These are phyloP conservation scores for Neodidymelliopsis sp. DNA, from an alignment of 2,329 filamentous ascomycete genomes.

Conservation along the genomic window DNA sequence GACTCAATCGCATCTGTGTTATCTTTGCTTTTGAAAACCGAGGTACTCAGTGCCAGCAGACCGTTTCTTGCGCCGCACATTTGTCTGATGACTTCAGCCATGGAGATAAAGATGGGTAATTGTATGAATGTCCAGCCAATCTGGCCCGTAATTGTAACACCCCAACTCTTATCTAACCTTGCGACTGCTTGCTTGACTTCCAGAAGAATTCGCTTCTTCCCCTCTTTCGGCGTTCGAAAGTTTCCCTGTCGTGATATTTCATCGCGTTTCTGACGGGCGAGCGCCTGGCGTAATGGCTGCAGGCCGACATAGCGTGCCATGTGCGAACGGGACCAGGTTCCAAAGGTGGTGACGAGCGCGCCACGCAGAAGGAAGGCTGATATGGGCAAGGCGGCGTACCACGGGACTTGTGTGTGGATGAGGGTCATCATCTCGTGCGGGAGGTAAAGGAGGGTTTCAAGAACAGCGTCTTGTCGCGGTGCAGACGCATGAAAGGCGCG, in stretches of 20 bases:
- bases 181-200: slow-evolving; percentile 31
- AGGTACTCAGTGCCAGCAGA: slow-evolving; percentile 36
- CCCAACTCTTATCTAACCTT: slow-evolving; percentile 41
- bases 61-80: slow-evolving; percentile 45
- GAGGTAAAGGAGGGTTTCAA: slow-evolving; percentile 53
- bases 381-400: slow-evolving; percentile 63
- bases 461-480: slow-evolving; percentile 45
- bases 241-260: slow-evolving; percentile 28
- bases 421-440: slow-evolving; percentile 57
- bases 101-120: slow-evolving; percentile 48
- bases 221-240: slow-evolving; percentile 32
- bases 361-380: slow-evolving; percentile 61
- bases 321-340: slow-evolving; percentile 52
- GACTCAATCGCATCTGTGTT: not conserved
- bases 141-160: slow-evolving; percentile 33
- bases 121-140: slow-evolving; percentile 41
- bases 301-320: slow-evolving; percentile 53
- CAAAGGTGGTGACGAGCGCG: slow-evolving; percentile 55
- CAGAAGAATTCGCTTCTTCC: slow-evolving; percentile 12
- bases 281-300: slow-evolving; percentile 50
- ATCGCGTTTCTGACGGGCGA: slow-evolving; percentile 33
- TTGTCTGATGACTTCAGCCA: slow-evolving; percentile 47
- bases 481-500: slow-evolving; percentile 62
- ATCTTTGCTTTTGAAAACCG: slow-evolving; percentile 16
- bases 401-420: slow-evolving; percentile 63